Conservation (phyloP, 2,329 filamentous ascomycete genomes). For the Ceratocystis albifundus region DNA sequence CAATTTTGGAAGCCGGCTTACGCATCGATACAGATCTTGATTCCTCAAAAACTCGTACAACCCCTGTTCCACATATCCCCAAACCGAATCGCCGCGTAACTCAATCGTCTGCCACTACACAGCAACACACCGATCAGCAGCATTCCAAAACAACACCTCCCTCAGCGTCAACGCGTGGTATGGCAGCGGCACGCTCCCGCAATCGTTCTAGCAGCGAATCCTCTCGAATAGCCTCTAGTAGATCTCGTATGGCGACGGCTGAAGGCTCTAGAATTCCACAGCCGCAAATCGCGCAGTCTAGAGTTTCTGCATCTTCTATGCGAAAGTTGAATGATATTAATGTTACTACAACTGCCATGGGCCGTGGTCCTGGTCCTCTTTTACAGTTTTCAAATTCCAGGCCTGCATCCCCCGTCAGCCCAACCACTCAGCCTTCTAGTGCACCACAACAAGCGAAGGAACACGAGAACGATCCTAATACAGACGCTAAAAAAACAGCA, state of each 20-base stretch:
- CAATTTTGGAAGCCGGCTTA: conserved; percentile 62
- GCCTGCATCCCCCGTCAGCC: background rate
- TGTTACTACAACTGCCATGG: background rate
- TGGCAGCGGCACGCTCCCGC: conserved; percentile 17
- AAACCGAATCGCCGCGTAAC: background rate
- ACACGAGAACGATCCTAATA: background rate
- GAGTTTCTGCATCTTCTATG: conserved; percentile 36
- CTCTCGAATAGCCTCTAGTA: conserved; percentile 19
- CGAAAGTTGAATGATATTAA: conserved; percentile 30
- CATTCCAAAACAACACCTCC: conserved; percentile 10
- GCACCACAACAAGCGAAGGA: conserved; percentile 1
- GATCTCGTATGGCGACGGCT: conserved; percentile 17
- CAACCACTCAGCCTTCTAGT: background rate
- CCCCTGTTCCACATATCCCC: background rate
- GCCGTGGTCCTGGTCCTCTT: conserved; percentile 11
- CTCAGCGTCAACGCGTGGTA: background rate
- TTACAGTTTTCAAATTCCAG: conserved; percentile 13
- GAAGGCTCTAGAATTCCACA: conserved; percentile 14
- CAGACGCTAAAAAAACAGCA: background rate
- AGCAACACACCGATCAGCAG: conserved; percentile 39
- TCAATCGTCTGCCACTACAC: conserved; percentile 30
- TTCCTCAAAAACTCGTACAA: conserved; percentile 12
- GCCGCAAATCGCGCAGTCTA: conserved; percentile 13
- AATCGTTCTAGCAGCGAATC: conserved; percentile 19
- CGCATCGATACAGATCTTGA: conserved; percentile 35